Evolutionary conservation across 495 filamentous ascomycete genomes (phyloP).

Genomic region (Penicillium herquei): DNA sequence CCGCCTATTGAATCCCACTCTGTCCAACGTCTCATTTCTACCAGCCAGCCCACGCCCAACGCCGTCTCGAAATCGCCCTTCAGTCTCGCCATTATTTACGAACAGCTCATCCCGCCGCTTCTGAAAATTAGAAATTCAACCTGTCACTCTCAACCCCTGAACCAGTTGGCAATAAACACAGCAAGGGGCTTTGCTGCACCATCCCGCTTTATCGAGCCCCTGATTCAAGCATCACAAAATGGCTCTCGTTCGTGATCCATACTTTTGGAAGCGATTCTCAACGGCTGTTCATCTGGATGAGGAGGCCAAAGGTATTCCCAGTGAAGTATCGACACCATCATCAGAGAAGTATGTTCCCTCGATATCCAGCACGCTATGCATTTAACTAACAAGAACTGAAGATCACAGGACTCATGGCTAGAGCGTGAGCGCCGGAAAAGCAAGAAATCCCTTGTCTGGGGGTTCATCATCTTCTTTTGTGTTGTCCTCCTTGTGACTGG

Average conservation of each 20-base stretch:
- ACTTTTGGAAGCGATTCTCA: slow-evolving; percentile 63
- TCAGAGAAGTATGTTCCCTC: slow-evolving; percentile 16
- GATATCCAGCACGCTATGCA: not conserved
- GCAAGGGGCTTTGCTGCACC: not conserved
- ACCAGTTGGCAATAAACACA: not conserved
- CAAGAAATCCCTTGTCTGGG: slow-evolving; percentile 31
- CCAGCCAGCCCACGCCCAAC: not conserved
- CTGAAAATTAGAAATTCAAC: not conserved
- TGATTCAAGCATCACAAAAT: slow-evolving; percentile 17
- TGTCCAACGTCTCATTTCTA: not conserved
- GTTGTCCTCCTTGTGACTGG: slow-evolving; percentile 27
- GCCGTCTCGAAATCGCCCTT: too few species aligned
- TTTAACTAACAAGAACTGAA: slow-evolving; percentile 5
- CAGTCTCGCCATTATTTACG: too few species aligned
- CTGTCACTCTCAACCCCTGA: not conserved
- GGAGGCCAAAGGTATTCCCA: slow-evolving; percentile 21
- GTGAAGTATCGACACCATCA: slow-evolving; percentile 5
- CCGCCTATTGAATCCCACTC: slow-evolving; percentile 5
- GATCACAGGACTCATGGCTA: slow-evolving; percentile 34
- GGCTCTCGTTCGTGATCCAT: slow-evolving; percentile 55
- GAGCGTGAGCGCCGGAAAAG: slow-evolving; percentile 32
- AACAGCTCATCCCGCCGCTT: not conserved
- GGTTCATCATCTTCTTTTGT: slow-evolving; percentile 33
- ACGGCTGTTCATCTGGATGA: slow-evolving; percentile 54
- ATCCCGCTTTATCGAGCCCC: not conserved